Conservation (phyloP, 805 yeast species). For the Priceomyces haplophilus region DNA sequence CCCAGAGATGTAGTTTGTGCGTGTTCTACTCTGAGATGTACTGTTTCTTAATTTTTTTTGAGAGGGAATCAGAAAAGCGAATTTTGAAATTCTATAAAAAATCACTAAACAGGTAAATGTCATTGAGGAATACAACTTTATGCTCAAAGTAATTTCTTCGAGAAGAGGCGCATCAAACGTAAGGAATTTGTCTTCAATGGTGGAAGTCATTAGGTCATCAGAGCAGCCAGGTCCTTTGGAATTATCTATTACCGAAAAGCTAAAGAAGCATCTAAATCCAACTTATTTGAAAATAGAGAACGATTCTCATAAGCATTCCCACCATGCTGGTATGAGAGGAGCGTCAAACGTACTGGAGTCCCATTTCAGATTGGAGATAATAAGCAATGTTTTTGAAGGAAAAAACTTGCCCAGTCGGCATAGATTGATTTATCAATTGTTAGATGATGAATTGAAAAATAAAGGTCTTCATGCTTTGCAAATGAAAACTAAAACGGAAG, state of each 20-base stretch:
- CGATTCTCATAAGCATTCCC: slow-evolving; percentile 85
- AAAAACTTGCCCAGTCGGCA: slow-evolving; percentile 72
- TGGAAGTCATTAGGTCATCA: slow-evolving; percentile 11
- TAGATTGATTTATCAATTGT: slow-evolving; percentile 62
- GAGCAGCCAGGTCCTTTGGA: slow-evolving; percentile 47
- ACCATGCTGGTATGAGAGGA: slow-evolving; percentile 78
- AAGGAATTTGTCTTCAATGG: neutral
- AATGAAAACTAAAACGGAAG: slow-evolving; percentile 68
- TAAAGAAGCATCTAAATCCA: slow-evolving; percentile 44
- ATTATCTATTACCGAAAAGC: slow-evolving; percentile 42
- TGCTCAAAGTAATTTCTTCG: neutral
- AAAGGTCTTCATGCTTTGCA: slow-evolving; percentile 87
- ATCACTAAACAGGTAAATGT: too few species aligned
- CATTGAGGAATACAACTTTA: too few species aligned
- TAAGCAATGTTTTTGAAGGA: slow-evolving; percentile 66
- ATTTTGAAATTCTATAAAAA: too few species aligned
- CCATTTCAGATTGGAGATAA: slow-evolving; percentile 74
- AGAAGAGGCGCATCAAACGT: neutral
- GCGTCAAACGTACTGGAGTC: slow-evolving; percentile 73
- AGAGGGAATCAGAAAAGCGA: too few species aligned
- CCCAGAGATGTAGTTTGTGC: too few species aligned
- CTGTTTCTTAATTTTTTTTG: too few species aligned
- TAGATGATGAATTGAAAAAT: slow-evolving; percentile 67
- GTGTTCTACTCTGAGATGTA: too few species aligned
- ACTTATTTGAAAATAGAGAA: slow-evolving; percentile 53